These are phyloP conservation scores for Cytospora paraplurivora DNA, from an alignment of 2,329 filamentous ascomycete genomes.

Conservation along the genomic window DNA sequence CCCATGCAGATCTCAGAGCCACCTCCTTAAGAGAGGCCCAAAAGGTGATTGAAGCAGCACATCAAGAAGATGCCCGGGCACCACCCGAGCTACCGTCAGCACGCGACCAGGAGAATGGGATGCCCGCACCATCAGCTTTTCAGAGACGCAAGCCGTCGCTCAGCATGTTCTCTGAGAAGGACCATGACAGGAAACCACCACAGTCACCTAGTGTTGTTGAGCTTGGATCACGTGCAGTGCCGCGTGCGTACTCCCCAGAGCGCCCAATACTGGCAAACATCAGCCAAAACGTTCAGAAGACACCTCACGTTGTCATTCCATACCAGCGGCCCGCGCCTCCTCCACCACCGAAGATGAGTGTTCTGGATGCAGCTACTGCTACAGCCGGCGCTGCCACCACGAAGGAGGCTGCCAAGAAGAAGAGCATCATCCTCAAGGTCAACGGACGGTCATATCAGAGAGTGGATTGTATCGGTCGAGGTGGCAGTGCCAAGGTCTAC, in stretches of 20 bases:
- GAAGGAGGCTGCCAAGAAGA: slow-evolving; percentile 67
- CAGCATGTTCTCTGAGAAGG: slow-evolving; percentile 53
- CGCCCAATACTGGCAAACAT: slow-evolving; percentile 57
- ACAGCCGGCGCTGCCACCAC: slow-evolving; percentile 79
- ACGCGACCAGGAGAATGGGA: slow-evolving; percentile 83
- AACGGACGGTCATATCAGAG: slow-evolving; percentile 91
- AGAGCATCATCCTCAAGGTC: slow-evolving; percentile 80
- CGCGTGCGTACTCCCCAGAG: slow-evolving; percentile 52
- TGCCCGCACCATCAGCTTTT: slow-evolving; percentile 63
- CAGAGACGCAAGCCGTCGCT: slow-evolving; percentile 57
- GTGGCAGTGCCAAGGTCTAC: slow-evolving; percentile 93
- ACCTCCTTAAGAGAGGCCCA: slow-evolving; percentile 39
- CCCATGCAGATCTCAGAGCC: slow-evolving; percentile 41
- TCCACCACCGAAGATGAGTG: slow-evolving; percentile 92
- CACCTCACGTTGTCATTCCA: slow-evolving; percentile 50
- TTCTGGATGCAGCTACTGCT: slow-evolving; percentile 86
- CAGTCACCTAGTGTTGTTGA: slow-evolving; percentile 51
- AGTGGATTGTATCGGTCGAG: slow-evolving; percentile 86
- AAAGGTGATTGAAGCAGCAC: slow-evolving; percentile 36
- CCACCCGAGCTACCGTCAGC: slow-evolving; percentile 59
- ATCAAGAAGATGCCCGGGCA: slow-evolving; percentile 43
- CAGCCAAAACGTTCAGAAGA: slow-evolving; percentile 55
- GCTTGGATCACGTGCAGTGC: slow-evolving; percentile 40
- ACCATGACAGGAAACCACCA: slow-evolving; percentile 53
- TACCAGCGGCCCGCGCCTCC: slow-evolving; percentile 65